Base-by-base conservation (phyloP, 1,139 yeast species). In the Debaryomyces nepalensis region DNA sequence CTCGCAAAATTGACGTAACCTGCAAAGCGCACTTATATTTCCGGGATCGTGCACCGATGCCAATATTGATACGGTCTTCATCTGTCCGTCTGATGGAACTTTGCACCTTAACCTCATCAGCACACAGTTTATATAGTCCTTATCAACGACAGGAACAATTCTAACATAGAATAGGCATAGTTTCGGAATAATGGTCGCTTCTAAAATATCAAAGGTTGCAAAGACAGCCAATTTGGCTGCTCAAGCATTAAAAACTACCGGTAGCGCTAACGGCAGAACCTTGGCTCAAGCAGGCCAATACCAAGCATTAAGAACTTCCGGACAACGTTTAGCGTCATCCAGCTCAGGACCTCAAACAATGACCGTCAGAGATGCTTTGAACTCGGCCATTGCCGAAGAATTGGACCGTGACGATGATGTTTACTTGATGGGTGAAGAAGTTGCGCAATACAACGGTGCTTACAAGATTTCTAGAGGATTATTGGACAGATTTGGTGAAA, bases 391-490 rank as follows among this genome's bases (percentile, higher is more conserved):
- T 69, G 96, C 96, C 46, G 99, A 93, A 73, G 99, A 95, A 73
- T 81, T 93, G 78, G 98, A 93, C 75, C 81, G 91, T 55, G 98
- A 95, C 65, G 96, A 89, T 53, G 86, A 81, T 57, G 98, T 93
- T 37, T 93, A 89, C 77, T 71, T 93, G 59, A 87, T 93, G 82
- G 99, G 99, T 66, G 99, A 93, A 75, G 99, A 93, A 72, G 99
- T 93, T 53, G 99, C 96, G 40, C 98, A 91, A 69, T 93, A 95
- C 74, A 91, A 93, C 63, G 99, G 99, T 75, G 99, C 99, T 47
- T 93, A 93, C 77, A 93, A 93, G 77, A 87, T 93, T 49, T 87
- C 98, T 54, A 84, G 96, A 67, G 99, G 99, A 37, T 79, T 93
- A 54, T 79, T 93, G 61, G 99, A 95, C 70, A 82, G 97, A 67